Conservation (phyloP, 2,329 filamentous ascomycete genomes). For the Xylaria sp. region DNA sequence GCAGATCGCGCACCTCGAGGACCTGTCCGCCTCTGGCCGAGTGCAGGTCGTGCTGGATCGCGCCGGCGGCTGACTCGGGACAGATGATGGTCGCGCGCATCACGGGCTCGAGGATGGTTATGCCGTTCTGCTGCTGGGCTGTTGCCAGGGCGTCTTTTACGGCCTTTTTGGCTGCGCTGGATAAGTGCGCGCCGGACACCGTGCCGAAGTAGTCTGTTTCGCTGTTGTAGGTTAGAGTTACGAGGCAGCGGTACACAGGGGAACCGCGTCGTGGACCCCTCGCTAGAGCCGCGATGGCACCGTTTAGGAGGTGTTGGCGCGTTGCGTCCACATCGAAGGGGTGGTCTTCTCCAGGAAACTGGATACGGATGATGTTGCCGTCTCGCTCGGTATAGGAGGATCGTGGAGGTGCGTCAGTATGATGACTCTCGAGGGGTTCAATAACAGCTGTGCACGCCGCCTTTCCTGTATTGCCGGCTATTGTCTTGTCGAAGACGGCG, state of each 20-base stretch:
- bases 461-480: slow-evolving; percentile 82
- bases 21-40: slow-evolving; percentile 80
- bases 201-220: slow-evolving; percentile 71
- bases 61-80: slow-evolving; percentile 82
- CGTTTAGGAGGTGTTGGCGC: slow-evolving; percentile 76
- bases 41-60: slow-evolving; percentile 83
- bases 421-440: slow-evolving; percentile 65
- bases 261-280: slow-evolving; percentile 84
- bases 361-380: slow-evolving; percentile 75
- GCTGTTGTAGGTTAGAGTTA: slow-evolving; percentile 76
- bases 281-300: slow-evolving; percentile 83
- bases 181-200: slow-evolving; percentile 74
- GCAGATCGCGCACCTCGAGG: slow-evolving; percentile 70
- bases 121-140: slow-evolving; percentile 63
- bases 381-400: slow-evolving; percentile 66
- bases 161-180: slow-evolving; percentile 70
- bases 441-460: slow-evolving; percentile 78
- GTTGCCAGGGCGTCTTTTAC: slow-evolving; percentile 76
- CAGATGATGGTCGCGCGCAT: slow-evolving; percentile 91
- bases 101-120: slow-evolving; percentile 88
- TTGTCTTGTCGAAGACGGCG: slow-evolving; percentile 78
- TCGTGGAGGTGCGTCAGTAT: slow-evolving; percentile 53
- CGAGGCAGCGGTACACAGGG: slow-evolving; percentile 79
- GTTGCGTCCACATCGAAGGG: slow-evolving; percentile 63
- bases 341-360: slow-evolving; percentile 55